Percentiles rank a stretch among this genome's conserved stretches.
Conservation (phyloP, 2,329 filamentous ascomycete species). For the Alternaria novae-zelandiae region DNA sequence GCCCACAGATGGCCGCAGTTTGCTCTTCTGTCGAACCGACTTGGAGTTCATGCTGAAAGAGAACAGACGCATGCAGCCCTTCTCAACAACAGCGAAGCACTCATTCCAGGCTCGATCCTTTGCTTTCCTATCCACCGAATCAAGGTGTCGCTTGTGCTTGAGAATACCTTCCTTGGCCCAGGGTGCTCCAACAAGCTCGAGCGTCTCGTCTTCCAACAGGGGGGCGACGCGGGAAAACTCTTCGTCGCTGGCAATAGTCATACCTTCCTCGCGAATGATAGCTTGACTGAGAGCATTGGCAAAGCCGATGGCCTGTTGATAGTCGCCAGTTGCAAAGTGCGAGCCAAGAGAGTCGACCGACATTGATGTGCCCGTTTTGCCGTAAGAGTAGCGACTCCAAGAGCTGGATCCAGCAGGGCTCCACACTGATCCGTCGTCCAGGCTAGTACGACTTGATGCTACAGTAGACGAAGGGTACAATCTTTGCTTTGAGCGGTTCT, state of each 20-base stretch:
- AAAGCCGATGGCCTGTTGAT: slow-evolving; percentile 96
- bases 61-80: slow-evolving; percentile 92
- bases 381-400: slow-evolving; percentile 92
- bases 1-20: slow-evolving; percentile 61
- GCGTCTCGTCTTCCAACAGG: slow-evolving; percentile 87
- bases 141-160: slow-evolving; percentile 95
- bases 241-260: slow-evolving; percentile 60
- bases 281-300: slow-evolving; percentile 95
- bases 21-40: slow-evolving; percentile 71
- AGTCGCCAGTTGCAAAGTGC: slow-evolving; percentile 76
- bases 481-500: slow-evolving; percentile 81
- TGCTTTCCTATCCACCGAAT: slow-evolving; percentile 86
- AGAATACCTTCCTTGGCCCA: slow-evolving; percentile 98
- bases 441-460: slow-evolving; percentile 89
- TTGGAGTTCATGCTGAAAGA: slow-evolving; percentile 84
- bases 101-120: slow-evolving; percentile 95
- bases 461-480: slow-evolving; percentile 79
- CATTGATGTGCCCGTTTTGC: slow-evolving; percentile 88
- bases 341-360: slow-evolving; percentile 91
- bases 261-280: slow-evolving; percentile 87
- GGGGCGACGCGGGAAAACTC: slow-evolving; percentile 67
- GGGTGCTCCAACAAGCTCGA: slow-evolving; percentile 91
- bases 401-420: slow-evolving; percentile 90
- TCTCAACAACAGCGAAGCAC: slow-evolving; percentile 94
- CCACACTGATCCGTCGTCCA: slow-evolving; percentile 92